These are phyloP conservation scores for Zygosaccharomyces pseudobailii DNA, from an alignment of 1,139 yeast genomes.

Conservation along the genomic window DNA sequence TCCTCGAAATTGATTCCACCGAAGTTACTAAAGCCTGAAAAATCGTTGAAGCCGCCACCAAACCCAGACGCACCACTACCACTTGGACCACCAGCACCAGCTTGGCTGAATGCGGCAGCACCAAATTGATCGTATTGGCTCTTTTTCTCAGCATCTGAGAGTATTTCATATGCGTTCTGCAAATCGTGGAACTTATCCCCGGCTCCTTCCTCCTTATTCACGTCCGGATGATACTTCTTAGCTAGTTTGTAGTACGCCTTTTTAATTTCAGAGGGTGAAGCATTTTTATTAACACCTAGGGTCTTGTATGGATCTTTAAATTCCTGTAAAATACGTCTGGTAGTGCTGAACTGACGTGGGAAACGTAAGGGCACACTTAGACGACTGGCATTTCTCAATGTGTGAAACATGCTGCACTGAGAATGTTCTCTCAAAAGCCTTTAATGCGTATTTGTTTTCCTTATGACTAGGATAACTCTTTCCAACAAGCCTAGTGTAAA, in stretches of 20 bases:
- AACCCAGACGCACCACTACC: conserved; percentile 62
- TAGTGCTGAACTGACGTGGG: conserved; percentile 8
- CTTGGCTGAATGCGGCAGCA: conserved; percentile 71
- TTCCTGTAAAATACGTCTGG: conserved; percentile 9
- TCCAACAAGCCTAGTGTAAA: background rate
- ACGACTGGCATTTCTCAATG: conserved; percentile 8
- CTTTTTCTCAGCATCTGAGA: conserved; percentile 82
- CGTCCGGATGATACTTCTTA: conserved; percentile 93
- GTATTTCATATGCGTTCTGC: conserved; percentile 89
- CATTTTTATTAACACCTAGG: conserved; percentile 68
- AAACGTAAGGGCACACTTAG: background rate
- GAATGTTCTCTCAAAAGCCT: background rate
- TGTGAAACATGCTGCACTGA: conserved; percentile 1
- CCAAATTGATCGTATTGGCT: conserved; percentile 92
- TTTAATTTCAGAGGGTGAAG: conserved; percentile 80
- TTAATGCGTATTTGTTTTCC: background rate
- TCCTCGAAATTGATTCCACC: conserved; percentile 73
- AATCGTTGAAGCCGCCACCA: conserved; percentile 53
- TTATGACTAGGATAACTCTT: background rate
- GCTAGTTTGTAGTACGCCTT: conserved; percentile 92
- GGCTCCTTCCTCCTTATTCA: conserved; percentile 85
- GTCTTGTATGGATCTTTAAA: conserved; percentile 76
- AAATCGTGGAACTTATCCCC: conserved; percentile 86
- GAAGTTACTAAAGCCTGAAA: conserved; percentile 39
- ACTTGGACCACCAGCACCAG: conserved; percentile 47